These are phyloP conservation scores for Xylariaceae sp. DNA, from an alignment of 2,329 filamentous ascomycete genomes.

Conservation along the genomic window DNA sequence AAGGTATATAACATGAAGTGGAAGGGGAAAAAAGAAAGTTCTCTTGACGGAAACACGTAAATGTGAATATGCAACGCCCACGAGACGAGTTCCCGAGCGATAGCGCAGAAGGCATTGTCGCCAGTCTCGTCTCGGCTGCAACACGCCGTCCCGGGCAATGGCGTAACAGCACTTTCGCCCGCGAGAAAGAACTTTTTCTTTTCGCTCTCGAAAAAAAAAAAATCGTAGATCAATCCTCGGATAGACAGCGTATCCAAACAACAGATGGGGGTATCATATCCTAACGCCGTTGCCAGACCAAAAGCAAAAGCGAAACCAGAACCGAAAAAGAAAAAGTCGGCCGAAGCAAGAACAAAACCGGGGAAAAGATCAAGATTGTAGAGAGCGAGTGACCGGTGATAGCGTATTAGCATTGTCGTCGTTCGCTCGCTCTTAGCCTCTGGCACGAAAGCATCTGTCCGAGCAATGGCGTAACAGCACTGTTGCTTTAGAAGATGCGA, in stretches of 20 bases:
- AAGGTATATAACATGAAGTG: too few relatives aligned
- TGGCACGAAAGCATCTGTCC: conserved; percentile 25
- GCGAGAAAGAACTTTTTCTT: conserved; percentile 24
- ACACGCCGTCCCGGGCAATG: conserved; percentile 46
- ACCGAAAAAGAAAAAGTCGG: conserved; percentile 16
- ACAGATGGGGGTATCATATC: conserved; percentile 51
- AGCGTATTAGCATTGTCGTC: conserved; percentile 40
- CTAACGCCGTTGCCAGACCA: conserved; percentile 28
- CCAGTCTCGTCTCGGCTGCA: conserved; percentile 39
- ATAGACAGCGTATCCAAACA: conserved; percentile 50
- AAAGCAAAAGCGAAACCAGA: conserved; percentile 14
- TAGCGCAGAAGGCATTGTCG: conserved; percentile 55
- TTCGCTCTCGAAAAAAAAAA: too few relatives aligned
- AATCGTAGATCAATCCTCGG: conserved; percentile 28
- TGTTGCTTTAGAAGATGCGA: conserved; percentile 30
- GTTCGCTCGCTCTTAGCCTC: conserved; percentile 15
- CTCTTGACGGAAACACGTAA: too few relatives aligned
- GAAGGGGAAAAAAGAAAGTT: too few relatives aligned
- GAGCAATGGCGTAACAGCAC: conserved; percentile 38
- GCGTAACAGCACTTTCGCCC: conserved; percentile 45
- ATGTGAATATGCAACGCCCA: conserved; percentile 34
- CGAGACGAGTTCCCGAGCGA: conserved; percentile 36
- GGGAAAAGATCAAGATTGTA: conserved; percentile 21
- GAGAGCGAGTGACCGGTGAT: conserved; percentile 28
- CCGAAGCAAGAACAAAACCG: too few relatives aligned